Evolutionary conservation across 208 protist genomes (phyloP), one percentile per base, ranked within the genome.

Genomic region (Herpetomonas tarakana): DNA sequence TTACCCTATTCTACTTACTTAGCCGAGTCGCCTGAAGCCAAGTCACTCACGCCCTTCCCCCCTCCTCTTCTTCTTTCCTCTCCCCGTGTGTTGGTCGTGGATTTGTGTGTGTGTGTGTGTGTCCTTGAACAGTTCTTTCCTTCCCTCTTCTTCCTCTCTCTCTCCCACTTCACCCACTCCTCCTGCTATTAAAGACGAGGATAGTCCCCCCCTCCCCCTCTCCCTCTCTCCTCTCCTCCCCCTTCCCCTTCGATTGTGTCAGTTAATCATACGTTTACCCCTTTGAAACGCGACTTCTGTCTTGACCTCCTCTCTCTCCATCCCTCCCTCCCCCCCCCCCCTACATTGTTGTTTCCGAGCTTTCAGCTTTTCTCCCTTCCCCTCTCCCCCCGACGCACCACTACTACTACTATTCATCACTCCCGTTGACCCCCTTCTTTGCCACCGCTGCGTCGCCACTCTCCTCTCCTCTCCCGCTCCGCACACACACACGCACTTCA

Each of bases 141-240:
- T 46, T 57, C 52, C 41, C 21, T 45, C 3, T 57, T 52, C 47
- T 28, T 52, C 19, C 19, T 6, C 21, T 26, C 19, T 52, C 24
- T 52, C 47, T 52, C 19, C 47, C n/a, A 28, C 47, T 26, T 52
- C 24, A 22, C 18, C 12, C 47, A 52, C 47, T n/a, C n/a, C n/a
- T n/a, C n/a, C n/a, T n/a, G n/a, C n/a, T n/a, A n/a, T n/a, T n/a
- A n/a, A n/a, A n/a, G n/a, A n/a, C n/a, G n/a, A n/a, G 7, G 21
- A 52, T 26, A 52, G 12, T 28, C 47, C n/a, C n/a, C n/a, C n/a
- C n/a, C n/a, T 56, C 26, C 9, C 24, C 29, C 16, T 56, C 22
- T 56, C 22, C 21, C 45, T 51, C 45, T 51, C 45, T 24, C n/a
- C 7, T 56, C 51, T 56, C 29, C 29, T 31, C 27, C 28, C 29